Evolutionary conservation across 345 rosid species (phyloP).

Genomic region (Camelina hispida): DNA sequence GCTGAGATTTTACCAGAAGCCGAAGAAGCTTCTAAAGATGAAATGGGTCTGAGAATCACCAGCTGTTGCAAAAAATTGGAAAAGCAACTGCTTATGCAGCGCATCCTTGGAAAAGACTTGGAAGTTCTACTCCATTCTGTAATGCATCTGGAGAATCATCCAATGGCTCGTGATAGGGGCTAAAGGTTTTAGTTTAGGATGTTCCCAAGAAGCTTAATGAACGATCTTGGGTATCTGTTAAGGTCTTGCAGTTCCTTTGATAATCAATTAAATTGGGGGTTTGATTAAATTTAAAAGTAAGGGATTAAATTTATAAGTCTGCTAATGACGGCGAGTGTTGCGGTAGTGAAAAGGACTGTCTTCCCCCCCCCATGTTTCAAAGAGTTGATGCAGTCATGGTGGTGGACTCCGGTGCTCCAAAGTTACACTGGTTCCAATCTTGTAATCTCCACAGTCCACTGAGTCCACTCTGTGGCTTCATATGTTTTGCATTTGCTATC

Average conservation of each 20-base stretch:
- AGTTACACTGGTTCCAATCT: too few species aligned
- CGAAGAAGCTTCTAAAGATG: constrained; percentile 1
- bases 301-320: not conserved
- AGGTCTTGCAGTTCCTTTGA: not conserved
- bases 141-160: constrained; percentile 34
- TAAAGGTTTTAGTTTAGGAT: not conserved
- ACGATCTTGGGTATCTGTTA: not conserved
- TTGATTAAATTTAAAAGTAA: not conserved
- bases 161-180: constrained; percentile 7
- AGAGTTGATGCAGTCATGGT: too few species aligned
- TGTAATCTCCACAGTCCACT: too few species aligned
- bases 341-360: too few species aligned
- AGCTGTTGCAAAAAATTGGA: constrained; percentile 18
- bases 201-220: not conserved
- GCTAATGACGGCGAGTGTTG: not conserved
- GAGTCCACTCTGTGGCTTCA: too few species aligned
- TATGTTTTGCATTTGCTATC: too few species aligned
- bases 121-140: constrained; percentile 24
- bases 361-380: too few species aligned
- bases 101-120: constrained; percentile 25
- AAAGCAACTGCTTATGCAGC: constrained; percentile 6
- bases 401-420: too few species aligned
- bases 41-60: constrained; percentile 26
- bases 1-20: constrained; percentile 25
- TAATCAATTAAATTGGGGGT: not conserved